Percentiles rank a stretch among this genome's conserved stretches.
Evolutionary conservation across 148 eudicot species (phyloP).

Genomic region (Rhododendron henanense): DNA sequence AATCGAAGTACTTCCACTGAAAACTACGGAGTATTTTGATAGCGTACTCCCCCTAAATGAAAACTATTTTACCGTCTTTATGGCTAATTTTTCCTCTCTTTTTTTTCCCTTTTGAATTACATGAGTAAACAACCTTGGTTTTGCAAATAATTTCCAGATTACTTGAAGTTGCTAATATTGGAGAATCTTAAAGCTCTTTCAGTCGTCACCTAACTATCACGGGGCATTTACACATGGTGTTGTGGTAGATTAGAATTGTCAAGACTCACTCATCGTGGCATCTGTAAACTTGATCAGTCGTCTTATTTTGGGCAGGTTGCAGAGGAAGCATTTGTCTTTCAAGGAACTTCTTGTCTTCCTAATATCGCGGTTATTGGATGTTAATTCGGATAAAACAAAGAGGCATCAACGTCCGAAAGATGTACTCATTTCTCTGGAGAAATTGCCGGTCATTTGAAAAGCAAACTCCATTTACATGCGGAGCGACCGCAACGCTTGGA

Average conservation of each 20-base stretch:
- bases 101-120: no score
- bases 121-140: no score
- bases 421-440: background rate
- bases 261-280: background rate
- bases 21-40: no score
- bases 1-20: no score
- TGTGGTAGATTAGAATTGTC: background rate
- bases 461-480: background rate
- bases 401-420: background rate
- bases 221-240: background rate
- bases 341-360: background rate
- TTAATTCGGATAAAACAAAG: background rate
- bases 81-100: no score
- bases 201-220: background rate
- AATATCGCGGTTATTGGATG: background rate
- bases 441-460: background rate
- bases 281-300: background rate
- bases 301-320: background rate
- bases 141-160: no score
- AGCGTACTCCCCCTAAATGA: no score
- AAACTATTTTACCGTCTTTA: no score
- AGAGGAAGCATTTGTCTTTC: background rate
- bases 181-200: background rate
- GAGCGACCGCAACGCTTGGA: background rate
- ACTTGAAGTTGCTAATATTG: background rate